A percentile compares a stretch with the other conserved stretches of the same genome.
phyloP scores from a whole-genome alignment of 352 stramenopile genomes.

The Peronospora destructor region DNA sequence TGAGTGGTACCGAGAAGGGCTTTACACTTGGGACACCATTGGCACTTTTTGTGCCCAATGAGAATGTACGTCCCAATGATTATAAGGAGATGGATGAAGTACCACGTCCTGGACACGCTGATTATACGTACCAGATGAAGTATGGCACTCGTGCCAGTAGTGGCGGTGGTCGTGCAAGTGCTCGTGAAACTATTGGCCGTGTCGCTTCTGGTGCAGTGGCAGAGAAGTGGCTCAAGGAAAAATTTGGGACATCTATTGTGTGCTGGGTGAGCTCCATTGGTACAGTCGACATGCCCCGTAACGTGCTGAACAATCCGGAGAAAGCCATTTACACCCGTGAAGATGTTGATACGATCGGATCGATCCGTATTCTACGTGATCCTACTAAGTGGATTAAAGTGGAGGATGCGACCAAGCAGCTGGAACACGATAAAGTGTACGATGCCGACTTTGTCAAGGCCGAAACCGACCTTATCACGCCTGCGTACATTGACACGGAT shows the following conservation, averaged over 20 bases:
- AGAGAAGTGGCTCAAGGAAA: conserved; percentile 91
- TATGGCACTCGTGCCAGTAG: conserved; percentile 96
- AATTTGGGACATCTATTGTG: conserved; percentile 88
- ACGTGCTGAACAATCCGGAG: conserved; percentile 58
- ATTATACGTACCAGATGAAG: conserved; percentile 99
- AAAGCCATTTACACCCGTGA: conserved; percentile 67
- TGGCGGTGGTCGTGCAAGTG: conserved; percentile 92
- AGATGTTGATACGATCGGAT: conserved; percentile 79
- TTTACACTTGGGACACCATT: conserved; percentile 95
- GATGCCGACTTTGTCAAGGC: conserved; percentile 62
- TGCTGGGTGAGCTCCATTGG: conserved; percentile 87
- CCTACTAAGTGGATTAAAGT: conserved; percentile 54
- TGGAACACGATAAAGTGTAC: conserved; percentile 59
- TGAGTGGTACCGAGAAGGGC: conserved; percentile 92
- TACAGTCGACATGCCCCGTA: conserved; percentile 74
- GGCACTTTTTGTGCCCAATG: conserved; percentile 95
- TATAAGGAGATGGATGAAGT: conserved; percentile 96
- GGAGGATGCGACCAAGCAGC: conserved; percentile 39
- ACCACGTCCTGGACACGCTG: conserved; percentile 91
- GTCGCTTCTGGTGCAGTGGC: conserved; percentile 95
- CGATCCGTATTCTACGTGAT: conserved; percentile 72
- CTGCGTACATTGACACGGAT: conserved; percentile 91
- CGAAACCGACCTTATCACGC: conserved; percentile 48
- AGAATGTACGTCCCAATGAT: conserved; percentile 94
- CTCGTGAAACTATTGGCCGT: conserved; percentile 97